Evolutionary conservation across 1,284 basidiomycete species (phyloP).

Genomic region (Ganoderma resinaceum): DNA sequence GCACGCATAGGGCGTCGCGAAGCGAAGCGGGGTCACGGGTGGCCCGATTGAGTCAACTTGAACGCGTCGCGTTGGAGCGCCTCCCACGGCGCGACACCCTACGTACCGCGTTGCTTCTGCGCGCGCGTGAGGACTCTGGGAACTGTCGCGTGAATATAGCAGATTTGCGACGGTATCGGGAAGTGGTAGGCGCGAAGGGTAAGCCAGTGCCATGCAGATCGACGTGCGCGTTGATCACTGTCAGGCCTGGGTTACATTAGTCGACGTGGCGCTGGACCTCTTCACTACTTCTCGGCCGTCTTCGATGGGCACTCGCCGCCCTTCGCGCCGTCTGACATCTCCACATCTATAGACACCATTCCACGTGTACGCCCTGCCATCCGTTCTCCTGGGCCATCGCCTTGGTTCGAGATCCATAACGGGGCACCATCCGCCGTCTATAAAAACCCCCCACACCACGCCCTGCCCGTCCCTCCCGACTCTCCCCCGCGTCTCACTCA

Average conservation of each 20-base stretch:
- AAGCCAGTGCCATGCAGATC: too few species aligned
- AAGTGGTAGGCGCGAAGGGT: not conserved
- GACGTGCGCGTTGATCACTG: not conserved
- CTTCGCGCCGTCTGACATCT: constrained; percentile 1
- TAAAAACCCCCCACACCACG: not conserved
- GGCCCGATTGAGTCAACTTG: not conserved
- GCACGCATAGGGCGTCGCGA: not conserved
- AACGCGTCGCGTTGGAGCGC: not conserved
- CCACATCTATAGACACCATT: not conserved
- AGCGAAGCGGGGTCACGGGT: not conserved
- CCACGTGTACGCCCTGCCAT: constrained; percentile 1
- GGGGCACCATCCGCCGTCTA: not conserved
- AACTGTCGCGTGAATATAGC: too few species aligned
- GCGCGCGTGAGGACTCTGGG: too few species aligned
- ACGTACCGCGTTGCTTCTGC: too few species aligned
- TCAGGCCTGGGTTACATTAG: not conserved
- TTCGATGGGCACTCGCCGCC: not conserved
- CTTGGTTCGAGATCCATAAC: not conserved
- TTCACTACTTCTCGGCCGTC: too few species aligned
- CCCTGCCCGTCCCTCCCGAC: not conserved
- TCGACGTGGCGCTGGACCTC: not conserved
- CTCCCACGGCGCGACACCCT: too few species aligned
- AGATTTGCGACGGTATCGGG: too few species aligned
- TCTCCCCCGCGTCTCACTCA: not conserved
- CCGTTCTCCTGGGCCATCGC: not conserved